Conservation (phyloP, 208 protist genomes). For the Leishmania amazonensis region DNA sequence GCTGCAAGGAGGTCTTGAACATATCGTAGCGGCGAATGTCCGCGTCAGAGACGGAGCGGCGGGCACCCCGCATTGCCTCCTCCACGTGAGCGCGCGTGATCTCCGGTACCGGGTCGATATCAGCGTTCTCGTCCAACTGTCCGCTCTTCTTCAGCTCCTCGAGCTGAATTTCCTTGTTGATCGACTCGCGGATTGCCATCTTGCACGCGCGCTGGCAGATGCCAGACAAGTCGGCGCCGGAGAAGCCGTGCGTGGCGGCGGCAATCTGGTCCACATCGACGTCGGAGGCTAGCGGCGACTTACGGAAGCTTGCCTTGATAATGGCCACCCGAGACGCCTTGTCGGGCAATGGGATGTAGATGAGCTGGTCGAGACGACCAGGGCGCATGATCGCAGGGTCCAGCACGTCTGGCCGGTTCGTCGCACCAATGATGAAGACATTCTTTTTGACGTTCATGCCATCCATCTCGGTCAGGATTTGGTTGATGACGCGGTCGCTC, state of each 20-base stretch:
- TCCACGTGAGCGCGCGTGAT: conserved; percentile 93
- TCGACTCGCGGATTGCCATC: conserved; percentile 92
- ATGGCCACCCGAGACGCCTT: conserved; percentile 96
- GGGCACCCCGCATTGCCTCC: conserved; percentile 88
- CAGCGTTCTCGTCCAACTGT: conserved; percentile 62
- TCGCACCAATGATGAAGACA: conserved; percentile 99
- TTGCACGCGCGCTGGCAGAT: conserved; percentile 94
- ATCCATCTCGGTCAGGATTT: conserved; percentile 99
- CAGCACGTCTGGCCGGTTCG: conserved; percentile 99
- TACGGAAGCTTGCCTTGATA: conserved; percentile 97
- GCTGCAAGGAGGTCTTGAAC: conserved; percentile 89
- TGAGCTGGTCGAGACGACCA: conserved; percentile 95
- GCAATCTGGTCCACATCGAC: conserved; percentile 98
- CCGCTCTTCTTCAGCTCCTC: conserved; percentile 70
- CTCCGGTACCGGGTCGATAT: conserved; percentile 87
- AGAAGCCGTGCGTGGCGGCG: conserved; percentile 97
- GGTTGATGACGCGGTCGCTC: conserved; percentile 99
- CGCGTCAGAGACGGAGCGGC: conserved; percentile 91
- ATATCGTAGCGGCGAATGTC: conserved; percentile 94
- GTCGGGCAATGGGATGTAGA: conserved; percentile 99
- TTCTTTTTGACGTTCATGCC: conserved; percentile 99
- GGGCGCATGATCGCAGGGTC: conserved; percentile 99
- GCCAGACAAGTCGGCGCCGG: conserved; percentile 98
- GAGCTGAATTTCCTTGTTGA: conserved; percentile 87
- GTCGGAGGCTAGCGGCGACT: conserved; percentile 96